Conservation (phyloP, 2,329 filamentous ascomycete species). For the Chaetomiaceae sp. region DNA sequence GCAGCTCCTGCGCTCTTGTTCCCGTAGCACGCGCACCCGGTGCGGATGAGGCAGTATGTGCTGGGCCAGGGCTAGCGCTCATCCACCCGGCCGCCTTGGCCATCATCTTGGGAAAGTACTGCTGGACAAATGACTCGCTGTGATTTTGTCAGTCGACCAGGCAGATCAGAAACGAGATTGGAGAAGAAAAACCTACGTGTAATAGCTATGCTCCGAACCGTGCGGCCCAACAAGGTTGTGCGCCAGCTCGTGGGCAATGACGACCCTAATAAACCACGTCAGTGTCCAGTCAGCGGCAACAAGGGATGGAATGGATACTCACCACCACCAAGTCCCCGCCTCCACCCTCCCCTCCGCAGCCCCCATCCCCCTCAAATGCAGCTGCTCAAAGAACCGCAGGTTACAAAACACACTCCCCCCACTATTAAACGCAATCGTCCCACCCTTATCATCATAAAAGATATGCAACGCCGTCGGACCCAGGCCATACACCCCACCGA, state of each 20-base stretch:
- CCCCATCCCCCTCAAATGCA: constrained; percentile 56
- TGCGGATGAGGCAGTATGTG: background rate
- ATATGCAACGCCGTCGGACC: constrained; percentile 67
- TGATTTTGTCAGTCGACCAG: constrained; percentile 9
- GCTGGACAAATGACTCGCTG: constrained; percentile 69
- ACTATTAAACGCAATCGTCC: constrained; percentile 88
- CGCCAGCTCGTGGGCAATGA: constrained; percentile 90
- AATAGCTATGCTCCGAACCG: constrained; percentile 73
- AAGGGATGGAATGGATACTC: background rate
- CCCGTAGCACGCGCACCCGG: background rate
- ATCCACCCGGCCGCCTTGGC: constrained; percentile 41
- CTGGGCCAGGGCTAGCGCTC: background rate
- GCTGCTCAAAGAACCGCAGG: constrained; percentile 73
- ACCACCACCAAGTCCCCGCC: constrained; percentile 62
- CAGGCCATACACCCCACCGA: constrained; percentile 67
- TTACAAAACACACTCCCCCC: constrained; percentile 91
- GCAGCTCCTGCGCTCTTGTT: background rate
- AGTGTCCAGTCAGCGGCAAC: no score
- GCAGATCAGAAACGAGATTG: background rate
- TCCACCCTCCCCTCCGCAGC: constrained; percentile 51
- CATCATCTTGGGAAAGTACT: constrained; percentile 69
- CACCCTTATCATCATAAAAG: constrained; percentile 73
- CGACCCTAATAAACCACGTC: constrained; percentile 44
- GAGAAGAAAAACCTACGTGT: constrained; percentile 51
- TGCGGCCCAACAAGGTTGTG: constrained; percentile 84